phyloP scores from a whole-genome alignment of 805 yeast genomes.

The Starmera quercuum region DNA sequence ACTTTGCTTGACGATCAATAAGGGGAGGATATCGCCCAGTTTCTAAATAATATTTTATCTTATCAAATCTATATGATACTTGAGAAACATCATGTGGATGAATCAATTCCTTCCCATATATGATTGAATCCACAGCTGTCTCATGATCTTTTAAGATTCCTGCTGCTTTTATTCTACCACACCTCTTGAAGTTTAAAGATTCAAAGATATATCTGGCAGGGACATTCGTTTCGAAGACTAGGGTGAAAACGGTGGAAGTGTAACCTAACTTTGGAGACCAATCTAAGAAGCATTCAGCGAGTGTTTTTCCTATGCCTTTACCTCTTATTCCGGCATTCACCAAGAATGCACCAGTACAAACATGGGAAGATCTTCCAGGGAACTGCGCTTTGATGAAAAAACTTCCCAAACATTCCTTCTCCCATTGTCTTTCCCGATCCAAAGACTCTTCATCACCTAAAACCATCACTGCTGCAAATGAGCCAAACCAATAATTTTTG shows the following conservation, averaged over 20 bases:
- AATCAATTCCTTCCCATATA: conserved; percentile 75
- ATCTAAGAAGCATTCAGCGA: conserved; percentile 75
- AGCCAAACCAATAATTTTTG: conserved; percentile 80
- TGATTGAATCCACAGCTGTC: conserved; percentile 77
- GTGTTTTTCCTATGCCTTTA: conserved; percentile 81
- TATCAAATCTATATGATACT: conserved; percentile 58
- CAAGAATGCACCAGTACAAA: conserved; percentile 82
- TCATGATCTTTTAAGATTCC: conserved; percentile 83
- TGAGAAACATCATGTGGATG: conserved; percentile 46
- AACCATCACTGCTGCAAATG: conserved; percentile 69
- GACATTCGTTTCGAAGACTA: conserved; percentile 82
- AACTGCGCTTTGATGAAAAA: conserved; percentile 81
- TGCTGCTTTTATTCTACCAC: conserved; percentile 81
- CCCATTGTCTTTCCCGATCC: conserved; percentile 68
- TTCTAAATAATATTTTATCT: conserved; percentile 67
- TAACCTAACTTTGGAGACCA: conserved; percentile 93
- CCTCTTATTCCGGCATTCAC: conserved; percentile 92
- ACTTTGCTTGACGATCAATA: conserved; percentile 77
- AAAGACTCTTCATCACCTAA: conserved; percentile 65
- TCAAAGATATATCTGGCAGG: conserved; percentile 79
- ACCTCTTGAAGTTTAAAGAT: conserved; percentile 61
- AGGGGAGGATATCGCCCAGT: conserved; percentile 83
- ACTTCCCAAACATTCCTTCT: conserved; percentile 84
- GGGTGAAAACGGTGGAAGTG: conserved; percentile 73
- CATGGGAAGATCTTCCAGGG: conserved; percentile 89